Base-by-base conservation (phyloP, 495 filamentous ascomycete species). In the Penicillium mononematosum region DNA sequence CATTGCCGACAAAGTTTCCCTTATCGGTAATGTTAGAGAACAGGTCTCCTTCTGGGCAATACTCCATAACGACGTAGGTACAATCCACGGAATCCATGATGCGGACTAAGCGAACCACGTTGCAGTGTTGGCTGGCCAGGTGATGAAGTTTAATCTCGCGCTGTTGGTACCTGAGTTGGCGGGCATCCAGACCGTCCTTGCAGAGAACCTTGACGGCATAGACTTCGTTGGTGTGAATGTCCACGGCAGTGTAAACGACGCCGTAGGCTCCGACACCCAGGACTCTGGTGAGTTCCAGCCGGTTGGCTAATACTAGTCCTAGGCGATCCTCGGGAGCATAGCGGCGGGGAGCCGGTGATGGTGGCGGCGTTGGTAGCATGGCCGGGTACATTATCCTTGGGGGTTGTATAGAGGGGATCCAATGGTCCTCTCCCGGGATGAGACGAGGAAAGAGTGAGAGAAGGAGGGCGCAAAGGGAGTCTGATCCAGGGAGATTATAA, bases 121-220 rank as follows among this genome's bases (percentile, higher is more conserved):
- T 96, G 62, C 87, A 86, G 62, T 98, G 95, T 61, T 82, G 83
- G 61, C 90, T 93, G 61, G 92, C 95, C 67, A 83, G 72, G 72
- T 96, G 86, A 75, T 99, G 94, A 38, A 98, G 79, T 58, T 85
- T 85, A 69, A 99, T 96, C 76, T 99, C 94, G 47, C 91, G 79
- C 67, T 89, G 88, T 74, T 98, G 94, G 78, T 96, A 99, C 63
- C 85, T 85, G 59, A 85, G 79, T 69, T 98, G 92, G 60, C 95
- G 82, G 59, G 82, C 81, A 75, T 98, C 92, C 79, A 98, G 77
- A 45, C 90, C 91, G 54, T 84, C 78, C 75, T 97, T 98, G 84
- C 90, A 92, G 71, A 99, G 81, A 38, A 91, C 92, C 78, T 99
- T 99, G 68, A 99, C 93, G 52, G 94, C 95, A 77, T 95, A 99